Base-by-base conservation (phyloP, 768 basidiomycete genomes). In the Atractiella rhizophila region DNA sequence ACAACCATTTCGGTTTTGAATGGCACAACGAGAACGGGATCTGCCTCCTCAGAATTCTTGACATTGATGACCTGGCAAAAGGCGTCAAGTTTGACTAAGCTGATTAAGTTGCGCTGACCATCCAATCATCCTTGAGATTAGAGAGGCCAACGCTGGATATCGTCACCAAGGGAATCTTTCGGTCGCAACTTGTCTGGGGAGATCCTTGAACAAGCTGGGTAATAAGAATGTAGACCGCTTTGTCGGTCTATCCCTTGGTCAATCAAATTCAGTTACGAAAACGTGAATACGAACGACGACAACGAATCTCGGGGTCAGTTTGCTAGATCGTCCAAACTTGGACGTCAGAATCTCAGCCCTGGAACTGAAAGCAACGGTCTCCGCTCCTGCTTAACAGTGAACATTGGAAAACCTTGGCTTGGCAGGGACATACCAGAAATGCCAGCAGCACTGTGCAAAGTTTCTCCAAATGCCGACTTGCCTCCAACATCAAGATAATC, bases 1-100 rank as follows among this genome's bases (percentile, higher is more conserved):
- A 81, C 69, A 13, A 73, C 66, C 39, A 98, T 65, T 56, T 98
- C 91, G 0, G 91, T 96, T 68, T 98, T 98, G 70, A 96, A 86
- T 48, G 73, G 66, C 50, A 79, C 85, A 47, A 71, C 76, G 54
- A 98, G 67, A 43, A 94, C 64, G 0, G 88, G 85, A 55, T 98
- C 91, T 24, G 86, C 88, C 56, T 96, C 88, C 58, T 94, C 86
- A 15, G 74, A 72, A 8, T 67, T 63, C 41, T 67, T 70, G 33
- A 70, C 69, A 53, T 86, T 86, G 54, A 96, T 59, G 1, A 67
- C 70, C 83, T 83, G 48, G 16, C 20, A 20, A 21, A 11, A 0
- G 23, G 11, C 55, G 32, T 51, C 23, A 37, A 5, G 34, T 13
- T 20, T 28, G 29, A 26, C 19, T 15, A 35, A 3, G 20, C 15